Base-by-base conservation (phyloP, 192 early-diverging fungal species). In the Coemansia sp. region DNA sequence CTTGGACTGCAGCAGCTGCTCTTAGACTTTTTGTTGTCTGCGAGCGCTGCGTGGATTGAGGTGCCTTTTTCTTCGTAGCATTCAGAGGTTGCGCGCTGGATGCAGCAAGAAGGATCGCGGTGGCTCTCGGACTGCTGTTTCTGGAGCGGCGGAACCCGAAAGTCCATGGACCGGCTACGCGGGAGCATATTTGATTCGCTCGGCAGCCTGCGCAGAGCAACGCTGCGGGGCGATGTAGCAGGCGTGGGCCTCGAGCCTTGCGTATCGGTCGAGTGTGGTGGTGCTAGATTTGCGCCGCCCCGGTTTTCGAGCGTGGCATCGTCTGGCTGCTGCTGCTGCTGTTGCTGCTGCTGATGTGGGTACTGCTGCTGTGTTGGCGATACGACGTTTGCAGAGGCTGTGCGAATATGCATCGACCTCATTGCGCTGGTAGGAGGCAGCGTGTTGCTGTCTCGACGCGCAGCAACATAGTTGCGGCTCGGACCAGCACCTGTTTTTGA, bases 81-180 rank as follows among this genome's bases (percentile, higher is more conserved):
- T 8, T 32, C 30, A 5, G 30, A n/a, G n/a, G n/a, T n/a, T n/a
- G n/a, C n/a, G n/a, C n/a, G n/a, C n/a, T n/a, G n/a, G n/a, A n/a
- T n/a, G n/a, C n/a, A n/a, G n/a, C n/a, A n/a, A n/a, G n/a, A n/a
- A n/a, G n/a, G n/a, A n/a, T 29, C 42, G 15, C 25, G 7, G 0
- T 26, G 4, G 9, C 47, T 17, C 43, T 13, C 22, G 10, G 0
- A 29, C 22, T 15, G 7, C n/a, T 26, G 25, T 11, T 27, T 25
- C 38, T 43, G 34, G 24, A 43, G 18, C 23, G 47, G 53, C 22
- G 44, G n/a, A n/a, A n/a, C 22, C 15, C 55, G 46, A 22, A 74
- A 57, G 46, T 67, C 71, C 64, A 67, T 74, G 18, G 71, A 74
- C 11, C 64, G 53, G 44, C 71, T 74, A 8, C 71, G 71, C 17